These are phyloP conservation scores for Tulasnella sp. DNA, from an alignment of 768 basidiomycete species.

Conservation along the genomic window DNA sequence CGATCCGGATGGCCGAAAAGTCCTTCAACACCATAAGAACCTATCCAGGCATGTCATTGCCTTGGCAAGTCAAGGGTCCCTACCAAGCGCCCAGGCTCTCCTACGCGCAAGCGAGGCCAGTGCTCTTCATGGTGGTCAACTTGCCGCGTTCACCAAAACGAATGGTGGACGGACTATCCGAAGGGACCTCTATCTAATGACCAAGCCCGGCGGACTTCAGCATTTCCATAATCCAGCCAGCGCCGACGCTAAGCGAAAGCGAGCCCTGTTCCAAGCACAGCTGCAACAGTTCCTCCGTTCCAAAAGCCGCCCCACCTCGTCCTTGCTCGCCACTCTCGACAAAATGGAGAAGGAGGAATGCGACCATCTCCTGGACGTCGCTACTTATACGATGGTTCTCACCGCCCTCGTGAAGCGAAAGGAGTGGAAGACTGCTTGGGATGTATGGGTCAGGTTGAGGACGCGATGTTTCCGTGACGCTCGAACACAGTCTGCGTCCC, in stretches of 20 bases:
- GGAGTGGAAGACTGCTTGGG: slow-evolving; percentile 18
- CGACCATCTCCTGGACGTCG: slow-evolving; percentile 4
- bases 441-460: slow-evolving; percentile 18
- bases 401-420: slow-evolving; percentile 7
- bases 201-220: background rate
- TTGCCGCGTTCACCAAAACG: background rate
- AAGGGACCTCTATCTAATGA: background rate
- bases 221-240: background rate
- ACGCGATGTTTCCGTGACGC: slow-evolving; percentile 10
- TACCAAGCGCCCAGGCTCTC: background rate
- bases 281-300: background rate
- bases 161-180: background rate
- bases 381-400: slow-evolving; percentile 8
- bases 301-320: background rate
- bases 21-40: background rate
- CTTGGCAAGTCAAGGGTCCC: background rate
- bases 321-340: background rate
- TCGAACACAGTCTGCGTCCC: background rate
- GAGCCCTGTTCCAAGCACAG: background rate
- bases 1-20: background rate
- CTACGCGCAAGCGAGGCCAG: background rate
- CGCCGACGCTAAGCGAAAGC: background rate
- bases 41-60: background rate
- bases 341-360: slow-evolving; percentile 13
- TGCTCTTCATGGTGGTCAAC: background rate